Percentiles rank a stretch among this genome's conserved stretches.
phyloP scores from a whole-genome alignment of 106 monocot species.

The Xerophyta viscosa region DNA sequence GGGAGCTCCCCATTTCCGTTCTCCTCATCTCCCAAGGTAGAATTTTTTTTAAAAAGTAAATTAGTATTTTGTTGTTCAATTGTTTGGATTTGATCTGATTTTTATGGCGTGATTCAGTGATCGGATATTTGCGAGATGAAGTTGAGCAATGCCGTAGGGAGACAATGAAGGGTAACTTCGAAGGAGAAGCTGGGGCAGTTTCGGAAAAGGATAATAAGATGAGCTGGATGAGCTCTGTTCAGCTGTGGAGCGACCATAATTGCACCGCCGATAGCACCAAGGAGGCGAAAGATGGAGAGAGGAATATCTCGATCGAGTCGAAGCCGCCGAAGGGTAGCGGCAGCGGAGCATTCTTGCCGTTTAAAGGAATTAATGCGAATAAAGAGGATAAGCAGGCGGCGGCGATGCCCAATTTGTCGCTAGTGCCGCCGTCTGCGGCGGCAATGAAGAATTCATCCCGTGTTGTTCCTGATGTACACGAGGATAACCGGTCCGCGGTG shows the following conservation, averaged over 20 bases:
- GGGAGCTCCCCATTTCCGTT: slow-evolving; percentile 69
- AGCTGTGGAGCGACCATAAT: slow-evolving; percentile 72
- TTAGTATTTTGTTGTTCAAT: not conserved
- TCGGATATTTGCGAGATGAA: slow-evolving; percentile 47
- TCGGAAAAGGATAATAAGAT: slow-evolving; percentile 46
- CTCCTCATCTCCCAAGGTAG: slow-evolving; percentile 17
- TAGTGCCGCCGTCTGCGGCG: slow-evolving; percentile 26
- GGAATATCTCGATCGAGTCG: slow-evolving; percentile 18
- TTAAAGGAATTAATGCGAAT: slow-evolving; percentile 16
- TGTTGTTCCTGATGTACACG: not conserved
- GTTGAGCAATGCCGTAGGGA: slow-evolving; percentile 24
- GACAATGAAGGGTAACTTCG: slow-evolving; percentile 28
- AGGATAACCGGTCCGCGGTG: slow-evolving; percentile 11
- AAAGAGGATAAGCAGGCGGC: slow-evolving; percentile 26
- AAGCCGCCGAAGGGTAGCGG: slow-evolving; percentile 8
- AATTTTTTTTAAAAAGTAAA: not conserved
- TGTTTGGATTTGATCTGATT: not conserved
- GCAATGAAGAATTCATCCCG: slow-evolving; percentile 14
- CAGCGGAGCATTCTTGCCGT: slow-evolving; percentile 28
- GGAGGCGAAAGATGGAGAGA: slow-evolving; percentile 1
- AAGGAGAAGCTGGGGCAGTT: slow-evolving; percentile 24
- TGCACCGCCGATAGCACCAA: slow-evolving; percentile 8
- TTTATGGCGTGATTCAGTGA: slow-evolving; percentile 28
- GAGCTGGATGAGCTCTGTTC: slow-evolving; percentile 93
- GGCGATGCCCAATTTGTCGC: slow-evolving; percentile 31